phyloP scores from a whole-genome alignment of 371 early-diverging fungal species.

The Apophysomyces elegans region DNA sequence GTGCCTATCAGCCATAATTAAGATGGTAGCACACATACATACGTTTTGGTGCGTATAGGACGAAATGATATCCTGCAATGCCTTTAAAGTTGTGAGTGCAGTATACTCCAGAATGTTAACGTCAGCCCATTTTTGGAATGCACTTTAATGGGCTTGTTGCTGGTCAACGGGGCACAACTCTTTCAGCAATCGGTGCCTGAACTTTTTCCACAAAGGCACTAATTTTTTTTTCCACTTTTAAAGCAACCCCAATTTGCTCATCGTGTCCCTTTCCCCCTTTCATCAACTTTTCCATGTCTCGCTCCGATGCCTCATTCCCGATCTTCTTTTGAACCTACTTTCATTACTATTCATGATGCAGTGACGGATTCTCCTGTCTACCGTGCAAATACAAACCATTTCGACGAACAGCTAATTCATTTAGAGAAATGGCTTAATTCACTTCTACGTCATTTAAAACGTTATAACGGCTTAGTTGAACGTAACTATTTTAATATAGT shows the following conservation, averaged over 20 bases:
- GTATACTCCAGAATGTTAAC: no score
- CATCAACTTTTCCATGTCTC: conserved; percentile 9
- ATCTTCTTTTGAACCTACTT: conserved; percentile 20
- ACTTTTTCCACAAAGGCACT: conserved; percentile 3
- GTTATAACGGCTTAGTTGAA: conserved; percentile 48
- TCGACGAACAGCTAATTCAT: conserved; percentile 72
- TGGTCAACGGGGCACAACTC: no score
- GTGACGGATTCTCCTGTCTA: conserved; percentile 72
- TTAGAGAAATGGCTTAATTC: conserved; percentile 68
- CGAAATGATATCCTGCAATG: no score
- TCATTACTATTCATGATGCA: conserved; percentile 66
- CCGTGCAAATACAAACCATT: conserved; percentile 63
- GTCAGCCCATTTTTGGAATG: no score
- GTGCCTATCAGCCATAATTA: no score
- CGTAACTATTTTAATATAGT: conserved; percentile 34
- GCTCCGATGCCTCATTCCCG: conserved; percentile 3
- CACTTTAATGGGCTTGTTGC: no score
- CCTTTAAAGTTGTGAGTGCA: no score
- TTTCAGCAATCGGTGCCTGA: conserved; percentile 2
- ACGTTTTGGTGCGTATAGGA: no score
- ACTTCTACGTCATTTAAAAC: conserved; percentile 48
- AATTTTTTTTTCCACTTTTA: background rate
- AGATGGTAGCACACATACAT: no score
- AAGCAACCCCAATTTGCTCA: background rate
- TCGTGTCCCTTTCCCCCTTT: background rate